Evolutionary conservation across 163 green algal species (phyloP).

Genomic region (Coccomyxa subellipsoidea): DNA sequence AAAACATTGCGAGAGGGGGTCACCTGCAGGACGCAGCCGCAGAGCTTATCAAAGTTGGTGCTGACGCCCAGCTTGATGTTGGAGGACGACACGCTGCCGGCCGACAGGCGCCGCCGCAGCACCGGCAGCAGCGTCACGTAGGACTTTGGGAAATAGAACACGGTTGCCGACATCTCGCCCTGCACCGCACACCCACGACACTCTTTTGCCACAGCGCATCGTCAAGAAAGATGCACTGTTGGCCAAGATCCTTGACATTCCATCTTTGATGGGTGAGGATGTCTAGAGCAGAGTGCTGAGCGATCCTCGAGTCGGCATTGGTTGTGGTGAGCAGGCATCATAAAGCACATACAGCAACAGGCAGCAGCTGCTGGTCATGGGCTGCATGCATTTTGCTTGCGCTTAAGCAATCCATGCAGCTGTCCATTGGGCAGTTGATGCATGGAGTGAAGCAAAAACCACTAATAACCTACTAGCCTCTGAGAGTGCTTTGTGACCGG

Average conservation of each 20-base stretch:
- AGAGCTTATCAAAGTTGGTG: constrained; percentile 43
- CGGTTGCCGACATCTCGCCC: constrained; percentile 26
- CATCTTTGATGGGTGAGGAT: too few relatives aligned
- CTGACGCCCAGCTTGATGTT: constrained; percentile 19
- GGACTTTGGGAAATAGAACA: constrained; percentile 28
- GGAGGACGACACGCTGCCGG: neutral
- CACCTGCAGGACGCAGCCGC: constrained; percentile 34
- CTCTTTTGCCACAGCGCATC: too few relatives aligned
- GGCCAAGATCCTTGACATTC: too few relatives aligned
- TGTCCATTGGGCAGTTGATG: too few relatives aligned
- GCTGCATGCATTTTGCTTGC: neutral
- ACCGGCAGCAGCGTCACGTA: constrained; percentile 22
- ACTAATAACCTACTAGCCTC: neutral
- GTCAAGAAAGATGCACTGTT: too few relatives aligned
- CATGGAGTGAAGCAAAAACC: too few relatives aligned
- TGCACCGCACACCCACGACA: neutral
- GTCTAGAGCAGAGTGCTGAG: too few relatives aligned
- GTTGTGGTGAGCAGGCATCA: neutral
- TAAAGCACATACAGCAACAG: too few relatives aligned
- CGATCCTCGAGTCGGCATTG: too few relatives aligned
- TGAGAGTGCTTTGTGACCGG: neutral
- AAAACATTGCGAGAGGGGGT: too few relatives aligned
- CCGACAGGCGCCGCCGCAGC: constrained; percentile 10
- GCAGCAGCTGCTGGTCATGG: neutral
- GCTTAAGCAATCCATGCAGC: neutral